Percentiles rank a stretch among this genome's conserved stretches.
Conservation (phyloP, 2,329 filamentous ascomycete species). For the Alternaria postmessia region DNA sequence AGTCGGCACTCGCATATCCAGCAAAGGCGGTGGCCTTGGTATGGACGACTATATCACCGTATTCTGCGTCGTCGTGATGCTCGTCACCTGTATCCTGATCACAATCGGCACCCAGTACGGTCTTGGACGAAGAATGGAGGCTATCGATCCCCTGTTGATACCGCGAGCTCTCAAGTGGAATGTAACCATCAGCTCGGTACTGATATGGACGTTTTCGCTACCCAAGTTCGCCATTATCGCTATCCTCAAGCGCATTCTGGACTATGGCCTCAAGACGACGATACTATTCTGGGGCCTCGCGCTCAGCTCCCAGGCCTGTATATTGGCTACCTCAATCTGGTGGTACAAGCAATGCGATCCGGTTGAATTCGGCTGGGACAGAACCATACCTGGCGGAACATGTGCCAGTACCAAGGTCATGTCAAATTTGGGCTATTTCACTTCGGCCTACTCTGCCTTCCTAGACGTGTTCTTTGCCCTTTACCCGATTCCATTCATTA, state of each 20-base stretch:
- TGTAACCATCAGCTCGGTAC: constrained; percentile 7
- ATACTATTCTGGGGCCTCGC: constrained; percentile 8
- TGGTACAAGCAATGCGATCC: constrained; percentile 11
- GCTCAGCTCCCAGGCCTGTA: constrained; percentile 9
- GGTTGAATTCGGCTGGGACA: background rate
- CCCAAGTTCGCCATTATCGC: constrained; percentile 11
- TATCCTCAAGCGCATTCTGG: constrained; percentile 7
- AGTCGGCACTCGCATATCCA: background rate
- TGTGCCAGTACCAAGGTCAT: constrained; percentile 3
- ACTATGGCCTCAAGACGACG: constrained; percentile 7
- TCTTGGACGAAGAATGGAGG: constrained; percentile 5
- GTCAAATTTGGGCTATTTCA: constrained; percentile 1
- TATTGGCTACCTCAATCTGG: constrained; percentile 5
- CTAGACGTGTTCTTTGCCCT: background rate
- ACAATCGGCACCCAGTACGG: constrained; percentile 9
- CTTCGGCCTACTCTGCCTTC: constrained; percentile 1
- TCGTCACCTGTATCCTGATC: constrained; percentile 5
- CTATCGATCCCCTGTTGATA: background rate
- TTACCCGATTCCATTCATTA: background rate
- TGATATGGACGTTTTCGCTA: constrained; percentile 11
- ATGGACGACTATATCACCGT: constrained; percentile 4
- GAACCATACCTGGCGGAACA: background rate
- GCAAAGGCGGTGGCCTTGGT: background rate
- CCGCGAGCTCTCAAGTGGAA: constrained; percentile 11
- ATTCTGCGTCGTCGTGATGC: constrained; percentile 1